These are phyloP conservation scores for Hypomontagnella submonticulosa DNA, from an alignment of 495 filamentous ascomycete genomes.

Conservation along the genomic window DNA sequence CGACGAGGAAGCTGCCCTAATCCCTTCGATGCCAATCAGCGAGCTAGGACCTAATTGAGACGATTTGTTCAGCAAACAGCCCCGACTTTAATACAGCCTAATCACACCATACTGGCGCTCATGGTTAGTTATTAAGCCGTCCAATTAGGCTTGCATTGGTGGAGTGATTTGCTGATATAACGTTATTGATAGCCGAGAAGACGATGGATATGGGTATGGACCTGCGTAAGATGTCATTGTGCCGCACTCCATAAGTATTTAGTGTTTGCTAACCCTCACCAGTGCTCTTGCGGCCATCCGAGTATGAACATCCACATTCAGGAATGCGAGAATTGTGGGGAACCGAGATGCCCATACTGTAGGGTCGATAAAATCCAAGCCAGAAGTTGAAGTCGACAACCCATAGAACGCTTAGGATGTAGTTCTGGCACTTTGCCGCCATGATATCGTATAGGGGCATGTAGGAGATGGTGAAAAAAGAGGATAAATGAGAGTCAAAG, in stretches of 20 bases:
- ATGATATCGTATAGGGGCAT: no score
- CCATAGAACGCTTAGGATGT: no score
- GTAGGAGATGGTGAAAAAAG: no score
- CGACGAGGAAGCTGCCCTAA: no score
- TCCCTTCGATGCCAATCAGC: no score
- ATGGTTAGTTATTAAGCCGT: constrained; percentile 16
- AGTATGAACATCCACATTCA: constrained; percentile 17
- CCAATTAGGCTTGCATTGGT: no score
- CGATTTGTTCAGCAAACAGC: no score
- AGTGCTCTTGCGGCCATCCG: constrained; percentile 27
- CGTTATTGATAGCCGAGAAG: constrained; percentile 10
- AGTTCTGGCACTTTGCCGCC: no score
- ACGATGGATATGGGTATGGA: constrained; percentile 24
- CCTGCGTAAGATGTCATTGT: constrained; percentile 8
- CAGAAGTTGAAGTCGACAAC: background rate
- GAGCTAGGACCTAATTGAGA: no score
- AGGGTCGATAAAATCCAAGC: constrained; percentile 11
- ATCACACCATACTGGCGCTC: no score
- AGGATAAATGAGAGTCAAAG: no score
- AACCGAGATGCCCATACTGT: constrained; percentile 5
- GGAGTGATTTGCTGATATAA: background rate
- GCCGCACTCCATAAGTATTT: background rate
- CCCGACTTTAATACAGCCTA: no score
- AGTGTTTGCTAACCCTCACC: background rate
- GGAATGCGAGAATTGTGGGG: constrained; percentile 13